Conservation (phyloP, 1,284 basidiomycete species). For the Xerocomus amazonicus region DNA sequence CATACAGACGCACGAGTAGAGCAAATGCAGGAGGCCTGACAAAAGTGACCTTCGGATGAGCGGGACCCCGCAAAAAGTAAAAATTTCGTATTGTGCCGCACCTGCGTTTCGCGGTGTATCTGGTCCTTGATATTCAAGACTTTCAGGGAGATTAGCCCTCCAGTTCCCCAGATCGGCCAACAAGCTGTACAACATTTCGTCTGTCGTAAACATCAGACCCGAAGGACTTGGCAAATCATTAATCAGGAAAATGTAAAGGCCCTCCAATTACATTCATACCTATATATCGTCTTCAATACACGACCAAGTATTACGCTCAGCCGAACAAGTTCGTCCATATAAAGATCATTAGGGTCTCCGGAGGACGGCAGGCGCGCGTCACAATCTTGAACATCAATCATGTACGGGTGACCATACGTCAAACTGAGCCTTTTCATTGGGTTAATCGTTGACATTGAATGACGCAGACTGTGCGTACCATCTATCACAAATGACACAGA, state of each 20-base stretch:
- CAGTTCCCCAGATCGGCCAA: constrained; percentile 76
- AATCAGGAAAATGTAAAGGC: constrained; percentile 3
- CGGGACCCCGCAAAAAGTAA: not conserved
- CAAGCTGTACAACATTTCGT: constrained; percentile 69
- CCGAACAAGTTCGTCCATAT: constrained; percentile 84
- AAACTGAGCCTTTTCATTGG: constrained; percentile 57
- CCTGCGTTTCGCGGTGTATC: constrained; percentile 63
- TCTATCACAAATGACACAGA: constrained; percentile 87
- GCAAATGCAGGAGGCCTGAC: constrained; percentile 77
- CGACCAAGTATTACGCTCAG: constrained; percentile 84
- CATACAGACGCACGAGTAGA: constrained; percentile 85
- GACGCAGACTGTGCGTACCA: constrained; percentile 52
- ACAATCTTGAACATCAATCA: constrained; percentile 93
- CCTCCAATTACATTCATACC: constrained; percentile 40
- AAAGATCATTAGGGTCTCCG: constrained; percentile 66
- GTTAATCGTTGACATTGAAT: constrained; percentile 10
- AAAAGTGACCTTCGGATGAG: constrained; percentile 5
- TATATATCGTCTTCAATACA: constrained; percentile 88
- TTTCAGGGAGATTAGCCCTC: constrained; percentile 71
- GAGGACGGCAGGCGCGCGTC: constrained; percentile 85
- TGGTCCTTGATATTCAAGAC: constrained; percentile 69
- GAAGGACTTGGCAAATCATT: constrained; percentile 58
- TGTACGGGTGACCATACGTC: constrained; percentile 81
- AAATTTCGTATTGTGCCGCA: constrained; percentile 31
- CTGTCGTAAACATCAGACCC: constrained; percentile 78